Base-by-base conservation (phyloP, 2,329 filamentous ascomycete species). In the Scleromitrula shiraiana region DNA sequence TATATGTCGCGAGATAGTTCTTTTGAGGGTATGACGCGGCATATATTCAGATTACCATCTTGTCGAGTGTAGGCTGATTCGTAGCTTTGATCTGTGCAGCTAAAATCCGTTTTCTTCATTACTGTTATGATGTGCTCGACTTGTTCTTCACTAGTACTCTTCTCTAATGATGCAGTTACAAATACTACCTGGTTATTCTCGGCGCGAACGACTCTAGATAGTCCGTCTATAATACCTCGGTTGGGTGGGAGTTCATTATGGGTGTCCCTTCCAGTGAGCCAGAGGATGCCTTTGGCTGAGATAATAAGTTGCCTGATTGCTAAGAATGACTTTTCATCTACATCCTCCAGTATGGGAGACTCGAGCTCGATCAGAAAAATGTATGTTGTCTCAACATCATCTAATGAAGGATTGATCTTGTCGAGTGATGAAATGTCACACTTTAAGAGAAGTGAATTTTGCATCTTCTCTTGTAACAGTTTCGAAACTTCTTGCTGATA, bases 311-410 rank as follows among this genome's bases (percentile, higher is more conserved):
- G 33, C 33, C 33, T 37, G 20, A 37, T 22, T 37, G 33, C 17
- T 22, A 6, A 17, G 33, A 17, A 22, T 6, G 33, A 27, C 12
- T 40, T 40, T 15, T 23, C 9, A 26, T n/a, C n/a, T n/a, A n/a
- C n/a, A n/a, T n/a, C n/a, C n/a, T n/a, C n/a, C n/a, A 47, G 35
- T 41, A 47, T 9, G n/a, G 44, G 27, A 32, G n/a, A 24, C 30
- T 47, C 44, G 4, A 47, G 15, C 26, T 47, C 44, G 17, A 36
- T 9, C 9, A 47, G 19, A 27, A 47, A 15, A 5, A 47, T 32
- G 15, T n/a, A n/a, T n/a, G n/a, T n/a, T n/a, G n/a, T n/a, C n/a
- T n/a, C n/a, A n/a, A n/a, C n/a, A n/a, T n/a, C n/a, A n/a, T n/a
- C n/a, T n/a, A n/a, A n/a, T n/a, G n/a, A n/a, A n/a, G n/a, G n/a